These are phyloP conservation scores for Encephalitozoon hellem DNA, from an alignment of 371 early-diverging fungal genomes.

Conservation along the genomic window DNA sequence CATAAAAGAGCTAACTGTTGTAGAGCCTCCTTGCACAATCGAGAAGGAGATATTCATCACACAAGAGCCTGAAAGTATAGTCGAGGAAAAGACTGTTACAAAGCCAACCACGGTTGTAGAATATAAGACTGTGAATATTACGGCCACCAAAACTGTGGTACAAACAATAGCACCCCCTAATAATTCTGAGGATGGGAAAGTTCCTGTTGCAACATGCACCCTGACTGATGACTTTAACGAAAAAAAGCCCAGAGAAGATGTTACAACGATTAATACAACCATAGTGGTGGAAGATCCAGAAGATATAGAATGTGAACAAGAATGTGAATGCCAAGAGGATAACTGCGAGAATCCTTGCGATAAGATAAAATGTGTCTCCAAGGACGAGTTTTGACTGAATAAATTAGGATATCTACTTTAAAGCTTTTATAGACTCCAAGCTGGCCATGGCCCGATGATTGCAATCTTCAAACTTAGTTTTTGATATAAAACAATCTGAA, in stretches of 20 bases:
- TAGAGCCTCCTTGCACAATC: not conserved
- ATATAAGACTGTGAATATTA: conserved; percentile 11
- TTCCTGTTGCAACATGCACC: not conserved
- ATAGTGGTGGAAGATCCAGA: conserved; percentile 25
- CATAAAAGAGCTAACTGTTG: conserved; percentile 17
- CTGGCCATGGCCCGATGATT: not conserved
- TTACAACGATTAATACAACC: conserved; percentile 22
- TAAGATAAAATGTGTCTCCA: conserved; percentile 32
- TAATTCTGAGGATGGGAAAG: not conserved
- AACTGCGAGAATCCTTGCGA: conserved; percentile 42
- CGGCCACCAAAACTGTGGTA: not conserved
- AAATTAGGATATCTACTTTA: conserved; percentile 1
- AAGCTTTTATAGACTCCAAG: not conserved
- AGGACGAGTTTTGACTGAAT: conserved; percentile 3
- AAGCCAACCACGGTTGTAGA: not conserved
- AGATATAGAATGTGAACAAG: conserved; percentile 41
- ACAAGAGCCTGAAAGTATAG: not conserved
- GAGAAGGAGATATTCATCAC: not conserved
- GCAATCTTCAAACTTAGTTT: not conserved
- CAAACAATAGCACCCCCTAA: not conserved
- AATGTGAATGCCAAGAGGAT: conserved; percentile 31
- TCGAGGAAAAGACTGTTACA: not conserved
- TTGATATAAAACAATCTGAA: conserved; percentile 5
- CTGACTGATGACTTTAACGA: not conserved
- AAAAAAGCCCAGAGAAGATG: not conserved